Evolutionary conservation across 441 rosid species (phyloP), one percentile per base, ranked within the genome.

Genomic region (Gossypium laxum): DNA sequence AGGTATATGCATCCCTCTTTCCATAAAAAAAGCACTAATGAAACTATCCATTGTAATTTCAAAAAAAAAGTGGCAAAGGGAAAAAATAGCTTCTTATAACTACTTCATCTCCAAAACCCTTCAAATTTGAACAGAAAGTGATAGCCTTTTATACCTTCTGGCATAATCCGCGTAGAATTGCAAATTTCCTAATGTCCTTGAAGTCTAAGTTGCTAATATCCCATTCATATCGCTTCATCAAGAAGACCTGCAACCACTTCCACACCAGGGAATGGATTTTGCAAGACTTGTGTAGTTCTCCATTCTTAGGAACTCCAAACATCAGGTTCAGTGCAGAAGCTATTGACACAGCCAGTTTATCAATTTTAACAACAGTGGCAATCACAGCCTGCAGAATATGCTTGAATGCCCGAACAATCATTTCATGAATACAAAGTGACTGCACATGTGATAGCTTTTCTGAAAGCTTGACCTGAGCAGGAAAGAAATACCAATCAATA

Each of bases 351-450:
- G 90, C 88, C 77, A 88, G 74, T 69, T 77, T 80, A 74, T 82
- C 79, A 62, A 82, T 78, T 78, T 85, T 76, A 70, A 60, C 57
- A 48, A 79, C 84, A 59, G 80, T 82, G 75, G 92, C 85, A 75
- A 88, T 80, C 78, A 86, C 88, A 34, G 87, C 90, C 79, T 72
- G 89, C 67, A 88, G 85, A 74, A 86, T 78, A 76, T 86, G 92
- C 80, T 88, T 88, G 72, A 88, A 85, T 67, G 89, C 92, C 65
- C 92, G 78, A 75, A 86, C 92, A 76, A 88, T 85, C 92, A 88
- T 88, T 88, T 88, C 92, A 63, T 88, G 90, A 65, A 85, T 81
- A 80, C 89, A 88, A 69, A 88, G 81, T 58, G 92, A 86, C 67
- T 85, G 90, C 71, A 86, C 90, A 73, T 88, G 92, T 55, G 92